A percentile compares a stretch with the other conserved stretches of the same genome.
Evolutionary conservation across 371 early-diverging fungal genomes (phyloP).

Genomic region (Mitosporidium daphniae): DNA sequence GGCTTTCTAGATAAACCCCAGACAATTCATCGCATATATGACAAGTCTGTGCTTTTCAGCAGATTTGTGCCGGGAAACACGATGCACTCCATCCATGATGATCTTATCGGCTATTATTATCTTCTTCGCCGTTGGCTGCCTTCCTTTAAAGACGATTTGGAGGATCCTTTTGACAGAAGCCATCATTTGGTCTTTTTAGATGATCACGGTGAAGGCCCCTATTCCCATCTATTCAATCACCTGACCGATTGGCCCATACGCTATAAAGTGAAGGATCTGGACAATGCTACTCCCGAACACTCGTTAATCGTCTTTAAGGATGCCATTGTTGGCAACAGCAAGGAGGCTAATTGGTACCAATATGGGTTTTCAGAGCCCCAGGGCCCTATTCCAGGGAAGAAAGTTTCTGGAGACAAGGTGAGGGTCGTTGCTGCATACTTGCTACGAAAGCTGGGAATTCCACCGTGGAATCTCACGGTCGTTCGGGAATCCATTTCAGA

Average conservation of each 20-base stretch:
- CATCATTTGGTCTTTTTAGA: conserved; percentile 9
- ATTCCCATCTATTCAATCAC: conserved; percentile 9
- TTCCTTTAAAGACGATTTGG: conserved; percentile 1
- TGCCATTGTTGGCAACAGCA: conserved; percentile 9
- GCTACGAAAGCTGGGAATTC: too few relatives aligned
- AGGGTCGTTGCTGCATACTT: conserved; percentile 9
- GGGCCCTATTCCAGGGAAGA: conserved; percentile 9
- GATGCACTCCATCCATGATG: conserved; percentile 16
- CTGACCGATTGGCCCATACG: conserved; percentile 8
- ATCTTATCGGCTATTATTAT: conserved; percentile 9
- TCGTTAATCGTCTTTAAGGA: conserved; percentile 11
- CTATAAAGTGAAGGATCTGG: too few relatives aligned
- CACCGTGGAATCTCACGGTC: too few relatives aligned
- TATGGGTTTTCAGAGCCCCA: conserved; percentile 13
- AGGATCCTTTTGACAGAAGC: conserved; percentile 3
- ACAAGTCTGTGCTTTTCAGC: conserved; percentile 6
- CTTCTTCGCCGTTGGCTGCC: conserved; percentile 5
- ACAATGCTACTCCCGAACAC: conserved; percentile 1
- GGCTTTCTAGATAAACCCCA: too few relatives aligned
- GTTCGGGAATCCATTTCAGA: too few relatives aligned
- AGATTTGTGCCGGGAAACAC: conserved; percentile 12
- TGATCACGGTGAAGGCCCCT: conserved; percentile 5
- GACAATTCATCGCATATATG: too few relatives aligned
- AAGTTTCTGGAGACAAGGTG: conserved; percentile 8
- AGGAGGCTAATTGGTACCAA: conserved; percentile 14